Percentiles rank a stretch among this genome's conserved stretches.
Evolutionary conservation across 148 eudicot species (phyloP).

Genomic region (Fagopyrum esculentum): DNA sequence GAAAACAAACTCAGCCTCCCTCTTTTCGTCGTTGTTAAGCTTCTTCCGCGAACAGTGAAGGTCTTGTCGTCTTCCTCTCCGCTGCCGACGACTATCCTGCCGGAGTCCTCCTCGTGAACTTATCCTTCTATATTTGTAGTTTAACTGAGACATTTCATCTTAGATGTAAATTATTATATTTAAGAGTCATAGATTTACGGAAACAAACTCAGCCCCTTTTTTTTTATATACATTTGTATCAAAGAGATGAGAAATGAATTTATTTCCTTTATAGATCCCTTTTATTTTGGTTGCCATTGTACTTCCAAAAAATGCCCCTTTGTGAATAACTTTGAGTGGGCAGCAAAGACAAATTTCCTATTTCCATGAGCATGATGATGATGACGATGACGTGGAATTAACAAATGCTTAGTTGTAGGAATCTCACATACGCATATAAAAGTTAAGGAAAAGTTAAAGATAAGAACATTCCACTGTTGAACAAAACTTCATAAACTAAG

Average conservation of each 20-base stretch:
- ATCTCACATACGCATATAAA: neutral
- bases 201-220: too few species aligned
- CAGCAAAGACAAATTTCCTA: neutral
- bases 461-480: neutral
- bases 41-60: too few species aligned
- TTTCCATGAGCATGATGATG: neutral
- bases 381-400: neutral
- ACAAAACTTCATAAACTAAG: neutral
- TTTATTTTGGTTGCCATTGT: conserved; percentile 41
- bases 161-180: too few species aligned
- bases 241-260: conserved; percentile 70
- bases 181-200: too few species aligned
- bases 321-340: neutral
- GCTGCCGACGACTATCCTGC: too few species aligned
- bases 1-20: too few species aligned
- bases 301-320: neutral
- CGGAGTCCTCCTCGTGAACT: too few species aligned
- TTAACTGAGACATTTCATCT: too few species aligned
- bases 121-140: too few species aligned
- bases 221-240: too few species aligned
- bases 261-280: conserved; percentile 62
- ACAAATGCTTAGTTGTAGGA: neutral
- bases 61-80: too few species aligned
- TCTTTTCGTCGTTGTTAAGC: too few species aligned
- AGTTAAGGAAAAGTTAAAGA: neutral